Evolutionary conservation across 345 rosid species (phyloP), one percentile per base, ranked within the genome.

Genomic region (Murraya paniculata): DNA sequence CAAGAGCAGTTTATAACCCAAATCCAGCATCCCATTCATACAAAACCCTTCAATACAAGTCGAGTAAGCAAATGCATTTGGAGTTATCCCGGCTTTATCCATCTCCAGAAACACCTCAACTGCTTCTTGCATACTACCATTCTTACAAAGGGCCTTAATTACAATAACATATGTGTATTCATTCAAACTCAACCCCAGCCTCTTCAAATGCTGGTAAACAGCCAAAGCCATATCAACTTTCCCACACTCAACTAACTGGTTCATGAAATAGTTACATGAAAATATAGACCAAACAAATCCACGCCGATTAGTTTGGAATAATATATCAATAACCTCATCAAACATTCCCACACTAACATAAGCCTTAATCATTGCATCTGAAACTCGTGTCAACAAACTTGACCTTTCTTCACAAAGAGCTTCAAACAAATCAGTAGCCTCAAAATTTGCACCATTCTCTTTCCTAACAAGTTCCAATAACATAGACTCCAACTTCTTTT

Each of bases 21-120:
- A n/a, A 33, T 78, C 86, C 2, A 92, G 74, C 80, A 62, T 77
- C n/a, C 80, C 68, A 81, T 85, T 83, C 66, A 58, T 56, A 79
- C 98, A 91, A 70, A 93, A 91, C 55, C 95, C 98, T 84, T 90
- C 89, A 7, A 93, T 87, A 68, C 77, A 90, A 50, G 92, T 85
- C 5, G 84, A 74, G 80, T 84, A 90, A 69, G 88, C 87, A 87
- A 85, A 90, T 64, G 81, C 77, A 66, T 68, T 84, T 11, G 90
- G 73, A 33, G 69, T 78, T 13, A 89, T 79, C 38, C 87, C 86
- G 38, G 77, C 84, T 81, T 78, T 85, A 31, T 83, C 90, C 91
- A 91, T 84, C 69, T 86, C 86, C 6, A 5, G 36, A 39, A 95
- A 84, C 78, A 91, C 84, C 39, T 74, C 60, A 6, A 55, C 30